Base-by-base conservation (phyloP, 2,329 filamentous ascomycete genomes). In the Dichotomopilus funicola region DNA sequence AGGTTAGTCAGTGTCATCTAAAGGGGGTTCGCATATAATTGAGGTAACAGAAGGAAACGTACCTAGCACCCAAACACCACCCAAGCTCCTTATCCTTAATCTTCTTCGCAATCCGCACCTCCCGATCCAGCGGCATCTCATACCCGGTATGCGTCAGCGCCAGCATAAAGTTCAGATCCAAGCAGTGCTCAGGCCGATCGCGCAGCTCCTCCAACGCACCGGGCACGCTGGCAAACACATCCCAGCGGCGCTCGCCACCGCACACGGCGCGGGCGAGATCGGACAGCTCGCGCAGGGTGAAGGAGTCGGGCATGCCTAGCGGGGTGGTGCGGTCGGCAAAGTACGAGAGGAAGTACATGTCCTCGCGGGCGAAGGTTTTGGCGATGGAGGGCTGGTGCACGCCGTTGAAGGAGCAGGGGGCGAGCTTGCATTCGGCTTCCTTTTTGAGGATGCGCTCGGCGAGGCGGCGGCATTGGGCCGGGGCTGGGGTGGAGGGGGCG, bases 101-200 rank as follows among this genome's bases (percentile, higher is more conserved):
- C 80, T 96, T 96, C 87, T 99, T 99, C 58, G 92, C 94, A 68
- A 96, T 95, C 79, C 89, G 92, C 62, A 99, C 91, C 73, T 99
- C 94, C 41, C 95, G 82, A 63, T 96, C 89, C 65, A 97, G 86
- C 4, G 92, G 92, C 90, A 99, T 96, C 64, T 97, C 94, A 67
- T 99, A 99, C 3, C 94, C 94, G 5, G 90, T 95, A 72, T 97
- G 91, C 53, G 97, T 76, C 55, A 99, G 78, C 33, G 89, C 89
- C 65, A 95, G 75, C 90, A 96, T 96, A 69, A 97, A 99, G 76
- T 89, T 99, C 65, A 99, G 76, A 72, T 99, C 94, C 65, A 99
- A 75, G 73, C 94, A 99, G 72, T 87, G 89, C 73, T 99, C 91
- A 2, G 94, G 91, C 56, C 92, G 82, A 59, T 82, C 91, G 53